Evolutionary conservation across 2,329 filamentous ascomycete genomes (phyloP).

Genomic region (Dothideomycetes sp.): DNA sequence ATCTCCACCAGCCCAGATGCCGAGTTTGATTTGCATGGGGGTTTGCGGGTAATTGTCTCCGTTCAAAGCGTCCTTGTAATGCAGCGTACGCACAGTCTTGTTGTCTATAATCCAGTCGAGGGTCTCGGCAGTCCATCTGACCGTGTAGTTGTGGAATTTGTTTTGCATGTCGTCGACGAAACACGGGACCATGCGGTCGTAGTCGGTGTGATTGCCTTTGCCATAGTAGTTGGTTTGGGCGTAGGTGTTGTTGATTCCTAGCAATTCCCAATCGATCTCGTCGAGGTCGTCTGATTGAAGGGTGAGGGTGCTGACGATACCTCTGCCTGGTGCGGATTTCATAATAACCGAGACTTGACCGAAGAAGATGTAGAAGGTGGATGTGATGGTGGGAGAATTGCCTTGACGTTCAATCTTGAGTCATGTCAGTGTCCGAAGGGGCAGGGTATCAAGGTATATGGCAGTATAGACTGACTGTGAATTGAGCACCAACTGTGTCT

Average conservation of each 20-base stretch:
- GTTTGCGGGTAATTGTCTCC: slow-evolving; percentile 68
- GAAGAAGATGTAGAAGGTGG: slow-evolving; percentile 79
- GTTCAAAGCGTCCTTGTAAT: slow-evolving; percentile 30
- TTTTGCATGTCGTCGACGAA: slow-evolving; percentile 46
- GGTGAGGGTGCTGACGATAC: slow-evolving; percentile 75
- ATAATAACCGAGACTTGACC: slow-evolving; percentile 69
- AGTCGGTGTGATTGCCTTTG: slow-evolving; percentile 58
- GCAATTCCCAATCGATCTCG: slow-evolving; percentile 81
- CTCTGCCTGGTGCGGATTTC: slow-evolving; percentile 64
- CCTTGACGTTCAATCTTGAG: slow-evolving; percentile 52
- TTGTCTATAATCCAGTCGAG: slow-evolving; percentile 64
- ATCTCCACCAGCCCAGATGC: slow-evolving; percentile 86
- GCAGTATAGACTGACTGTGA: slow-evolving; percentile 39
- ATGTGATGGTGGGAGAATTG: slow-evolving; percentile 68
- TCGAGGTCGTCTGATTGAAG: slow-evolving; percentile 76
- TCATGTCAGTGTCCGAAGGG: not conserved
- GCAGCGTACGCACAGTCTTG: slow-evolving; percentile 56
- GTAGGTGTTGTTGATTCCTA: slow-evolving; percentile 55
- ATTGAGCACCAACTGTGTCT: slow-evolving; percentile 51
- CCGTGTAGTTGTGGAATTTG: slow-evolving; percentile 60
- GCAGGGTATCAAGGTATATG: not conserved
- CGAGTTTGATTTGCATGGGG: slow-evolving; percentile 59
- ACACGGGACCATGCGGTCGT: slow-evolving; percentile 58
- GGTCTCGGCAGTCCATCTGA: slow-evolving; percentile 58
- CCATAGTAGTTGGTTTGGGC: slow-evolving; percentile 69